A percentile compares a stretch with the other conserved stretches of the same genome.
These are phyloP conservation scores for Fraxinus baroniana DNA, from an alignment of 305 asterid genomes.

Conservation along the genomic window DNA sequence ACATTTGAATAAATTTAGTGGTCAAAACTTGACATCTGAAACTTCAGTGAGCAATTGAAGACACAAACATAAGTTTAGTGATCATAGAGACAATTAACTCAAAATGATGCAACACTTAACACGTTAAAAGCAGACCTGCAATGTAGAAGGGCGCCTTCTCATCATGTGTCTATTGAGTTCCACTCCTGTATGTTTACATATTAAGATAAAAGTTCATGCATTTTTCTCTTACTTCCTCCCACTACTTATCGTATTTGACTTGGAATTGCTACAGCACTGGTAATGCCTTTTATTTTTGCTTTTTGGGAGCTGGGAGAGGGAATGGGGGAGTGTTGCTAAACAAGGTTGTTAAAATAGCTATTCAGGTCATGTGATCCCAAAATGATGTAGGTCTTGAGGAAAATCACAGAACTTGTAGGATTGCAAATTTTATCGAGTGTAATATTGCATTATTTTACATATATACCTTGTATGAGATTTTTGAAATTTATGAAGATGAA, in stretches of 20 bases:
- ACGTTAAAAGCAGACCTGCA: background rate
- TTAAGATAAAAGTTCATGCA: background rate
- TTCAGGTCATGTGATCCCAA: background rate
- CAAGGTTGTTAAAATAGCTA: background rate
- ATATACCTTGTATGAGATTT: background rate
- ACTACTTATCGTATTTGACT: background rate
- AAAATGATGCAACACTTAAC: background rate
- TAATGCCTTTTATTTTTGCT: background rate
- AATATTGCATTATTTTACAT: background rate
- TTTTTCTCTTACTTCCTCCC: background rate
- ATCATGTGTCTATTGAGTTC: background rate
- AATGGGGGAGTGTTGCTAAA: background rate
- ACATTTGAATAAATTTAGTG: background rate
- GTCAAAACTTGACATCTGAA: background rate
- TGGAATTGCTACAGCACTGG: background rate
- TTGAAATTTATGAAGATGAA: background rate
- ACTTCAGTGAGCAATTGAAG: background rate
- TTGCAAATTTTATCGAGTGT: background rate
- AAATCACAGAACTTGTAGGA: background rate
- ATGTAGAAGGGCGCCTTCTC: background rate
- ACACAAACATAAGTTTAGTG: background rate
- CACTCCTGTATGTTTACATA: background rate
- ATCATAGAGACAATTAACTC: background rate
- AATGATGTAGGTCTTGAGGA: background rate
- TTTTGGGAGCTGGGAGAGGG: background rate